A percentile compares a stretch with the other conserved stretches of the same genome.
These are phyloP conservation scores for Globisporangium nagaii DNA, from an alignment of 352 stramenopile genomes.

Conservation along the genomic window DNA sequence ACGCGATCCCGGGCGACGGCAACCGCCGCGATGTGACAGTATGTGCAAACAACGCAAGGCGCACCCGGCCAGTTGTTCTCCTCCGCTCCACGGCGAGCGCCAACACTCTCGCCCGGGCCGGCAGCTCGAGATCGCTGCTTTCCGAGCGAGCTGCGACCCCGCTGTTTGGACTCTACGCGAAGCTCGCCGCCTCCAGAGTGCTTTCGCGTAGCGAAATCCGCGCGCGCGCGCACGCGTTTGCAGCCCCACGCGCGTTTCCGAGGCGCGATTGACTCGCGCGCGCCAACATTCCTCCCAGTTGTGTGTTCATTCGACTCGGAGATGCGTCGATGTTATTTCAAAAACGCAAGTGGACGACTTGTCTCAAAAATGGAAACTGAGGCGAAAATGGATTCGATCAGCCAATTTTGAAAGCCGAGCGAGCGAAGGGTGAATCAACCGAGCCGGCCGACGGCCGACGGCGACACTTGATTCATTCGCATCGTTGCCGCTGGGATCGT, in stretches of 20 bases:
- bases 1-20: not conserved
- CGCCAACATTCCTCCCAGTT: slow-evolving; percentile 3
- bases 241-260: slow-evolving; percentile 4
- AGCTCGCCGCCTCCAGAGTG: not conserved
- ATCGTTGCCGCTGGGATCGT: too few species aligned
- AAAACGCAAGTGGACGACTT: too few species aligned
- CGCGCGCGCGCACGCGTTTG: not conserved
- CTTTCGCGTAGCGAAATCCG: slow-evolving; percentile 8
- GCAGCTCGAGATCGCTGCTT: not conserved
- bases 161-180: slow-evolving; percentile 14
- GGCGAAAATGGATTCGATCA: too few species aligned
- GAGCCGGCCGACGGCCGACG: too few species aligned
- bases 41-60: too few species aligned
- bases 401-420: too few species aligned
- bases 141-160: not conserved
- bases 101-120: not conserved
- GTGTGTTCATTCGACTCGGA: not conserved
- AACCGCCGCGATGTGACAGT: too few species aligned
- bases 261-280: slow-evolving; percentile 5
- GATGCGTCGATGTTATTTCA: slow-evolving; percentile 9
- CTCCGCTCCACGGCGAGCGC: too few species aligned
- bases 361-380: not conserved
- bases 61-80: too few species aligned
- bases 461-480: too few species aligned
- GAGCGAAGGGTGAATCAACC: too few species aligned